Evolutionary conservation across 1,139 yeast genomes (phyloP).

Genomic region (Debaryomyces fabryi): DNA sequence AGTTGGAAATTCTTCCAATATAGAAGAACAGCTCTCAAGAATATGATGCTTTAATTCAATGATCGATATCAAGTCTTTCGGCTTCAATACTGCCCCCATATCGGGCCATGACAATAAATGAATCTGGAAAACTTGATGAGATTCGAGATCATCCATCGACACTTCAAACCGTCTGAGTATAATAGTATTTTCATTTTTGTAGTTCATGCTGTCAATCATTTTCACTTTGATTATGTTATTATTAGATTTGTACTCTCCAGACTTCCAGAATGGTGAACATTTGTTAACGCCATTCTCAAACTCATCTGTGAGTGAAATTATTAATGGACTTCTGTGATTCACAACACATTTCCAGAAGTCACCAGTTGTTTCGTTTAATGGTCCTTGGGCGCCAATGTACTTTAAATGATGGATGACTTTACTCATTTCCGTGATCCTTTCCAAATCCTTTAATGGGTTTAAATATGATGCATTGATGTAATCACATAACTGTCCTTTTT

Average conservation of each 20-base stretch:
- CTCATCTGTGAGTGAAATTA: conserved; percentile 55
- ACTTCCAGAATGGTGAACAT: conserved; percentile 58
- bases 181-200: conserved; percentile 19
- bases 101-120: conserved; percentile 59
- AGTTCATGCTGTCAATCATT: conserved; percentile 19
- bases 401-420: conserved; percentile 22
- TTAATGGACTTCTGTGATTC: conserved; percentile 42
- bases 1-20: conserved; percentile 39
- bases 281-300: conserved; percentile 54
- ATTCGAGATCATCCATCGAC: conserved; percentile 22
- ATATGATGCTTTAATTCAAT: conserved; percentile 42
- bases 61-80: conserved; percentile 45
- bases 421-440: conserved; percentile 7
- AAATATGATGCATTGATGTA: conserved; percentile 68
- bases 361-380: conserved; percentile 70
- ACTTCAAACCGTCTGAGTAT: conserved; percentile 41
- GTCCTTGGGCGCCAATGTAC: conserved; percentile 88
- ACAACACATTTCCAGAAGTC: conserved; percentile 81
- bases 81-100: conserved; percentile 44
- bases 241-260: conserved; percentile 48
- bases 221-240: conserved; percentile 33
- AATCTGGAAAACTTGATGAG: conserved; percentile 45
- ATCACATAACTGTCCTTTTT: conserved; percentile 25
- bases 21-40: conserved; percentile 17
- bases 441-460: conserved; percentile 20